Evolutionary conservation across 805 yeast genomes (phyloP).

Genomic region (Starmera quercuum): DNA sequence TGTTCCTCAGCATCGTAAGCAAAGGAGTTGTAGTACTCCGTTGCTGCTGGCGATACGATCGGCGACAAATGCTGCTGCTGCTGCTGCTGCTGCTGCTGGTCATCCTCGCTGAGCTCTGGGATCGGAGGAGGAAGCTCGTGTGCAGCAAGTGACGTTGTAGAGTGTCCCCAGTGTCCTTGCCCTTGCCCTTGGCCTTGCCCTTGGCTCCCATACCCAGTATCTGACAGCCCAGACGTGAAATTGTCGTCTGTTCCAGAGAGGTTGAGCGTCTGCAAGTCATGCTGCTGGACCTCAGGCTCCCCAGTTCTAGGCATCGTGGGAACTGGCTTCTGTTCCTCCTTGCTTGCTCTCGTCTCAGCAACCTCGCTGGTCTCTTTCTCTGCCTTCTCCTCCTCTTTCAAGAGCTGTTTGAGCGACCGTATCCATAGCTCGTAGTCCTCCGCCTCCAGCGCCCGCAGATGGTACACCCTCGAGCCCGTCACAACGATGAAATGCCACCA

Average conservation of each 20-base stretch:
- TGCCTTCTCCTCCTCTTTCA: slow-evolving; percentile 8
- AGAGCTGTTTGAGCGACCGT: slow-evolving; percentile 7
- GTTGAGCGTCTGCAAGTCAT: slow-evolving; percentile 7
- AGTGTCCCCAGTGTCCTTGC: too few species aligned
- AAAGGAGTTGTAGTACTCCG: slow-evolving; percentile 18
- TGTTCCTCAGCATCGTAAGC: slow-evolving; percentile 22
- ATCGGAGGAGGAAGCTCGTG: too few species aligned
- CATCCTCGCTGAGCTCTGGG: too few species aligned
- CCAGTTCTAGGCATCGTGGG: background rate
- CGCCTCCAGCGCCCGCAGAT: slow-evolving; percentile 13
- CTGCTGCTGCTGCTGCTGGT: too few species aligned
- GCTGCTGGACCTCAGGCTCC: background rate
- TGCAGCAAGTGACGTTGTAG: too few species aligned
- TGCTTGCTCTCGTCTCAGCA: background rate
- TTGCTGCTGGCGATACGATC: too few species aligned
- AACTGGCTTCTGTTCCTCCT: background rate
- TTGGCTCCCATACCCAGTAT: too few species aligned
- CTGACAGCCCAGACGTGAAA: slow-evolving; percentile 12
- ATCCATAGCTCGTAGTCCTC: slow-evolving; percentile 17
- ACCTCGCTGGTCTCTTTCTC: slow-evolving; percentile 1
- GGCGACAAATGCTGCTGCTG: too few species aligned
- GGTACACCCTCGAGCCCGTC: slow-evolving; percentile 14
- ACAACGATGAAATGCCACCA: slow-evolving; percentile 16
- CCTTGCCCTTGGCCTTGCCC: too few species aligned
- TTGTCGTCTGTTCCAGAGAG: slow-evolving; percentile 19